phyloP scores from a whole-genome alignment of 345 rosid genomes.

The Cardiospermum halicacabum region DNA sequence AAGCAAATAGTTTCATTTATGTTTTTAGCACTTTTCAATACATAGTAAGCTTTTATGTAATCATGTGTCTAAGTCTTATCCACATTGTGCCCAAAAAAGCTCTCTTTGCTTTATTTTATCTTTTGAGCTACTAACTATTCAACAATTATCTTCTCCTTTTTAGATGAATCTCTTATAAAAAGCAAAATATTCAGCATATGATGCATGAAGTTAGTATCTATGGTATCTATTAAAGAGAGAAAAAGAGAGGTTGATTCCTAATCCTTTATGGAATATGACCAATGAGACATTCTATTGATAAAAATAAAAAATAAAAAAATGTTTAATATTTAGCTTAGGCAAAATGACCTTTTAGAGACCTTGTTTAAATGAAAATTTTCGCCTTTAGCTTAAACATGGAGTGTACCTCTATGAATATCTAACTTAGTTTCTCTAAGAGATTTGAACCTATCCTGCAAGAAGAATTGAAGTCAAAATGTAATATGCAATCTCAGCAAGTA shows the following conservation, averaged over 20 bases:
- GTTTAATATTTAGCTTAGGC: no score
- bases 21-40: not conserved
- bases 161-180: not conserved
- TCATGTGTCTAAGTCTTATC: slow-evolving; percentile 2
- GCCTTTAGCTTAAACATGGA: not conserved
- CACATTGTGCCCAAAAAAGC: not conserved
- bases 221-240: not conserved
- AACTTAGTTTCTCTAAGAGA: not conserved
- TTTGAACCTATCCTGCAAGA: not conserved
- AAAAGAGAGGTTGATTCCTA: not conserved
- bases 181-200: not conserved
- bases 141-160: not conserved
- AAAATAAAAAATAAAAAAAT: no score
- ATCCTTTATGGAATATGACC: not conserved
- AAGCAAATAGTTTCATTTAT: not conserved
- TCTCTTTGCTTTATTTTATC: not conserved
- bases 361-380: no score
- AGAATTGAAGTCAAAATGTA: not conserved
- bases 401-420: not conserved
- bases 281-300: not conserved
- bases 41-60: not conserved
- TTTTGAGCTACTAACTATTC: not conserved
- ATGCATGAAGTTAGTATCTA: not conserved
- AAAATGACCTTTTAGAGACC: no score
- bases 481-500: no score